Evolutionary conservation across 1,284 basidiomycete genomes (phyloP), one percentile per base, ranked within the genome.

Genomic region (Pseudozyma flocculosa): DNA sequence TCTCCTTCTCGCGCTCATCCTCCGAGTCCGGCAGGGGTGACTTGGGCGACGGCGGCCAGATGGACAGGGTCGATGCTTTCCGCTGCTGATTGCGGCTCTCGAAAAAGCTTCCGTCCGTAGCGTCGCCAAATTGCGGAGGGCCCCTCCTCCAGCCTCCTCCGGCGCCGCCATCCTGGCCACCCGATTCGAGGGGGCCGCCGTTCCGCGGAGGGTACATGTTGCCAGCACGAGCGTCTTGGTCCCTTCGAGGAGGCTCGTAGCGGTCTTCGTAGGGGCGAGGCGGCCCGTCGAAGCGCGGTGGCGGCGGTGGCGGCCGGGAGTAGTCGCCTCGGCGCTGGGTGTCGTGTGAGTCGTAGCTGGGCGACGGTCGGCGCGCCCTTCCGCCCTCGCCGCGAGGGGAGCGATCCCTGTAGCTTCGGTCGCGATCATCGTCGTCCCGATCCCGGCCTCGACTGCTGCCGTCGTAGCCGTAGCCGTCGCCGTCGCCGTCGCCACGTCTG

Each of bases 31-130:
- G 47, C 1, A 53, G 61, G 2, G 68, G 65, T 30, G 61, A 56
- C 5, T 47, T 53, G 4, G 70, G 70, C 4, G 61, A 65, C 3
- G 55, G 51, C 8, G 70, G 70, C 70, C 70, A 72, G 43, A 72
- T 68, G 24, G 64, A 68, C 9, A 68, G 15, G 5, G 48, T 69
- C 5, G 61, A 61, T 23, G 61, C 50, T 37, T 69, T 68, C 24
- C 70, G 59, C 45, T 72, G 65, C 36, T 67, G 54, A 48, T 70
- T 57, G 42, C 68, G 61, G 4, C 55, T 58, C 42, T 48, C 44
- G 24, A 68, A 61, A 48, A 68, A 62, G 30, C 51, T 43, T n/a
- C 56, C 57, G 39, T 55, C 45, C 0, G 21, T 21, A 7, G 36
- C 24, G 18, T 4, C 21, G 7, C 18, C 38, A 40, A 14, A 34